Evolutionary conservation across 1,284 basidiomycete species (phyloP), one percentile per base, ranked within the genome.

Genomic region (Cystobasidiaceae sp.): DNA sequence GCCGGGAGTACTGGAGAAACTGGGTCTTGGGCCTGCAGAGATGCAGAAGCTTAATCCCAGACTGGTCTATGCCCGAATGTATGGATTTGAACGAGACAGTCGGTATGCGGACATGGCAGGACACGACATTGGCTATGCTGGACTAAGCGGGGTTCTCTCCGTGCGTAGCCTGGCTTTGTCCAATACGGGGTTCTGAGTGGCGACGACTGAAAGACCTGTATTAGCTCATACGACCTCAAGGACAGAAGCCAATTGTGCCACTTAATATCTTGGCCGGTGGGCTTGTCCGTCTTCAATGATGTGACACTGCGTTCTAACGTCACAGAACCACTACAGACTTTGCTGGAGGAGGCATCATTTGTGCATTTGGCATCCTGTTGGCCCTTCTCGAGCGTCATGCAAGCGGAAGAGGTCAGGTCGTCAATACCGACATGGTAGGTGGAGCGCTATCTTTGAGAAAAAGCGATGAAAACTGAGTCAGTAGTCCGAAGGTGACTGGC

Each of bases 61-160:
- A 3, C 64, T 77, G 19, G 67, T 78, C 45, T 73, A 75, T 66
- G 75, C 75, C 3, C 67, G 77, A 3, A 57, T 78, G 54, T 77
- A 76, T 1, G 77, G 77, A 0, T 78, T 76, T 64, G 72, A 76
- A 33, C 68, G 77, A 9, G 55, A 67, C 13, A 72, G 73, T 61
- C 66, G 65, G 2, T 74, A 70, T 46, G 39, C 66, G 46, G 59
- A 74, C 50, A 76, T 76, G 75, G 77, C 77, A 0, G 77, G 76
- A 23, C 89, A 91, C 73, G 89, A 92, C 73, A 83, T 91, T 70
- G 91, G 90, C 74, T 92, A 90, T 74, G 80, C 90, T n/a, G 89
- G 89, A 8, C 79, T 89, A 28, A 88, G 86, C 67, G 89, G 89
- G 0, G 81, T 87, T 4, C 79, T 90, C 9, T 85, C 85, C n/a